Evolutionary conservation across 768 basidiomycete species (phyloP).

Genomic region (Pisolithus orientalis): DNA sequence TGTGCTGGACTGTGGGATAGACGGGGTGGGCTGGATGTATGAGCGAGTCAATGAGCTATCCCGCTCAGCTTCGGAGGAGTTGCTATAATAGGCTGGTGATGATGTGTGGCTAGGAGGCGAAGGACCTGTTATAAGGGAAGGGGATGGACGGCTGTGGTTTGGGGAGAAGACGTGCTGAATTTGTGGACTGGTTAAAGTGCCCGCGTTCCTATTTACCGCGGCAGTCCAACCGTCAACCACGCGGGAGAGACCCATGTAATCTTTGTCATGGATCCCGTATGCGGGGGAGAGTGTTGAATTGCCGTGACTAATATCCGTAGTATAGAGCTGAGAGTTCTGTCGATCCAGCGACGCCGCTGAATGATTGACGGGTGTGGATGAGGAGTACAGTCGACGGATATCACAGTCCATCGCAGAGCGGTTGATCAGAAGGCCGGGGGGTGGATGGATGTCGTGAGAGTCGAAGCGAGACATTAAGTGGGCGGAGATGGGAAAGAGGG

Average conservation of each 20-base stretch:
- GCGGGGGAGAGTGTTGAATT: constrained; percentile 28
- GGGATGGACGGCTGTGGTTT: constrained; percentile 41
- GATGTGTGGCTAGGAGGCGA: constrained; percentile 19
- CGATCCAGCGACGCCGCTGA: constrained; percentile 16
- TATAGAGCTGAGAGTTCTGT: constrained; percentile 9
- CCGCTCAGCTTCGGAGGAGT: constrained; percentile 18
- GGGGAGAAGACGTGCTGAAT: constrained; percentile 32
- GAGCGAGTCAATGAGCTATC: constrained; percentile 10
- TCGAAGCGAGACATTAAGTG: constrained; percentile 40
- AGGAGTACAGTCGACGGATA: constrained; percentile 11
- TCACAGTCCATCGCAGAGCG: constrained; percentile 29
- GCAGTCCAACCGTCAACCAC: constrained; percentile 26
- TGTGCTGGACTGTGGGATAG: constrained; percentile 10
- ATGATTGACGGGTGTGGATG: constrained; percentile 8
- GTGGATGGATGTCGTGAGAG: constrained; percentile 34
- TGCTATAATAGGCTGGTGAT: constrained; percentile 11
- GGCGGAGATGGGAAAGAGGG: constrained; percentile 2
- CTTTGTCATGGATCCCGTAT: constrained; percentile 30
- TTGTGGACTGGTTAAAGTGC: constrained; percentile 16
- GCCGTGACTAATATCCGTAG: constrained; percentile 14
- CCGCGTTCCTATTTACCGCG: constrained; percentile 29
- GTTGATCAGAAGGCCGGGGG: constrained; percentile 23
- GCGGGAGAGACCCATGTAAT: constrained; percentile 23
- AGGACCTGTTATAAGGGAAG: constrained; percentile 17
- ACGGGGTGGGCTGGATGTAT: constrained; percentile 12